These are phyloP conservation scores for Ricinus communis DNA, from an alignment of 345 rosid genomes.

Conservation along the genomic window DNA sequence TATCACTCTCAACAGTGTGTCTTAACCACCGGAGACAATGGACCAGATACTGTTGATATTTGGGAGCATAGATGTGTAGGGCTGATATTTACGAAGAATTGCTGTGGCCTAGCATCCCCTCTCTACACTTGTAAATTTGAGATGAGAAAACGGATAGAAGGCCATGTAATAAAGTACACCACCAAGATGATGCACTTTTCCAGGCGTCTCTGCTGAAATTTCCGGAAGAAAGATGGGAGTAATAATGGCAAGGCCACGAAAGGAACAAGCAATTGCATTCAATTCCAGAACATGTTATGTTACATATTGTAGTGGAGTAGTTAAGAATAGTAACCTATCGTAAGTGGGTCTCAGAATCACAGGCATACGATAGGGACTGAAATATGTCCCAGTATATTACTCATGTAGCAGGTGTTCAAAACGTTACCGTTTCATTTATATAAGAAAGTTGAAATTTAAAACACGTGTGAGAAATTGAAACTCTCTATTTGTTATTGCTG, in stretches of 20 bases:
- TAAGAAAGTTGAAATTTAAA: too few species aligned
- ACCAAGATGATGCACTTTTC: conserved; percentile 11
- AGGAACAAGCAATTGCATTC: conserved; percentile 28
- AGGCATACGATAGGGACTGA: background rate
- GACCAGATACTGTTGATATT: background rate
- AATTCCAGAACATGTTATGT: conserved; percentile 5
- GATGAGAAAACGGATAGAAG: background rate
- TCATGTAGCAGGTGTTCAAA: too few species aligned
- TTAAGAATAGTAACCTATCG: background rate
- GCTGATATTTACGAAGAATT: conserved; percentile 15
- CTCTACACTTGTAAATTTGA: conserved; percentile 14
- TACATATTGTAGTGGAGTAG: conserved; percentile 7
- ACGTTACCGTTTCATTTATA: too few species aligned
- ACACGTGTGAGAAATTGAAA: too few species aligned
- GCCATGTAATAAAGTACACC: background rate
- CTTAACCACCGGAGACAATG: background rate
- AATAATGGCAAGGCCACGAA: conserved; percentile 17
- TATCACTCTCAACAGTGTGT: conserved; percentile 11
- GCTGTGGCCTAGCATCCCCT: conserved; percentile 9
- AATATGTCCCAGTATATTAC: too few species aligned
- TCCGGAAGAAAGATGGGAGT: conserved; percentile 2
- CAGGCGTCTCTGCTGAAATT: conserved; percentile 18
- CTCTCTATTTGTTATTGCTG: too few species aligned
- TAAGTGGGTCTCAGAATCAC: background rate
- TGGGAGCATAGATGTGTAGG: conserved; percentile 18